These are phyloP conservation scores for Ustilago lituana DNA, from an alignment of 1,284 basidiomycete genomes.

Conservation along the genomic window DNA sequence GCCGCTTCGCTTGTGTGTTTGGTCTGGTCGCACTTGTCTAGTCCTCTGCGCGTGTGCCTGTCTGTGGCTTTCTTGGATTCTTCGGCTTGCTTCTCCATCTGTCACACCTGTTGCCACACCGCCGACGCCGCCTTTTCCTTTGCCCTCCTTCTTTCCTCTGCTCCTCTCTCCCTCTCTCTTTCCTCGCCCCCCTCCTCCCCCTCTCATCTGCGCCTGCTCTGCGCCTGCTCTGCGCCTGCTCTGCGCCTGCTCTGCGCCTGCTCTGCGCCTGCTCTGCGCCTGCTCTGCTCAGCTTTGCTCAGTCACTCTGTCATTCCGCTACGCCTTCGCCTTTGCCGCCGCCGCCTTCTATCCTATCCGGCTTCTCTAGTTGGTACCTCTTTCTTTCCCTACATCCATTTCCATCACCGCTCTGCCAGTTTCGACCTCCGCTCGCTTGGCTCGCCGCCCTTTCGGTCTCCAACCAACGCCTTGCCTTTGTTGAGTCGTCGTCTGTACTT, in stretches of 20 bases:
- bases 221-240: neutral
- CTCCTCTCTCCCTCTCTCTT: neutral
- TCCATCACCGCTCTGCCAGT: constrained; percentile 25
- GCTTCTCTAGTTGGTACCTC: neutral
- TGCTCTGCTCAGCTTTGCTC: too few relatives aligned
- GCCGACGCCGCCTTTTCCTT: constrained; percentile 4
- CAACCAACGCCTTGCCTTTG: constrained; percentile 1
- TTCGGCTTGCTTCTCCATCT: too few relatives aligned
- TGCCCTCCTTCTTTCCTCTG: neutral
- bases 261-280: too few relatives aligned
- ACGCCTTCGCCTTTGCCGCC: neutral
- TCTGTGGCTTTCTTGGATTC: too few relatives aligned
- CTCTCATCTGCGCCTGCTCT: constrained; percentile 1
- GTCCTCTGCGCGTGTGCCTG: too few relatives aligned
- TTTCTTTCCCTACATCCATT: constrained; percentile 1
- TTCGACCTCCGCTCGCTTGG: constrained; percentile 27
- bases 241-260: neutral
- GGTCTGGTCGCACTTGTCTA: too few relatives aligned
- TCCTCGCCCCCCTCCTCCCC: constrained; percentile 12
- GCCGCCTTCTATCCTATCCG: neutral
- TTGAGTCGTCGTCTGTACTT: neutral
- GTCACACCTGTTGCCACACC: too few relatives aligned
- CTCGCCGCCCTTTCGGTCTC: constrained; percentile 25
- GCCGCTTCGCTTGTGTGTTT: too few relatives aligned
- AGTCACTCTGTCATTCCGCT: neutral